Evolutionary conservation across 371 early-diverging fungal genomes (phyloP), one percentile per base, ranked within the genome.

Genomic region (Capniomyces stellatus): DNA sequence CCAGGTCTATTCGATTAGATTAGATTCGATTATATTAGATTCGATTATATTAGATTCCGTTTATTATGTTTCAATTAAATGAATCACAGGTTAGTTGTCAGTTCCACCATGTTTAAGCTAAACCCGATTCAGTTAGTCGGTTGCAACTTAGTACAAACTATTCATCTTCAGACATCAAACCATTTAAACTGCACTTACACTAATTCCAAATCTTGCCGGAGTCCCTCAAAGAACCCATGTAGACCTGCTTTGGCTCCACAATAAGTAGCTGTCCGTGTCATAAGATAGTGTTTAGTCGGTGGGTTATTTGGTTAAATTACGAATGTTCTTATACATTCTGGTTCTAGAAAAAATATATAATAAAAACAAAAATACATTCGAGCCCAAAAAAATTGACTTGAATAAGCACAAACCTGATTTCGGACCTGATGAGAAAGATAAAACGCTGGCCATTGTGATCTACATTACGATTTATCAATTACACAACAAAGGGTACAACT

Each of bases 241-340:
- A 66, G 8, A 0, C 51, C 67, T 1, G 66, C 67, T 51, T 66
- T 66, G 24, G 59, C 55, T 3, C 61, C 67, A 13, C 52, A 52
- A 39, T 66, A 66, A 6, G 66, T 62, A 27, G 57, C 30, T 24
- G 61, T 44, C 50, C 61, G 67, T 1, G 60, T 12, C 12, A 12
- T 10, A 4, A 8, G 19, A n/a, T 4, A 44, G 25, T 12, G 25
- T 44, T 44, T 4, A 44, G 25, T 22, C 19, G 12, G 6, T 10
- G 46, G 40, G 13, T 15, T 19, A 40, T 15, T 19, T 40, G 19
- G 40, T 19, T 40, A 40, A 13, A 13, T 40, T 40, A n/a, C n/a
- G n/a, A n/a, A n/a, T n/a, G n/a, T n/a, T n/a, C n/a, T n/a, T n/a
- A n/a, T n/a, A n/a, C n/a, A n/a, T n/a, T n/a, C n/a, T n/a, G n/a